phyloP scores from a whole-genome alignment of 2,329 filamentous ascomycete genomes.

The Fusarium austroafricanum region DNA sequence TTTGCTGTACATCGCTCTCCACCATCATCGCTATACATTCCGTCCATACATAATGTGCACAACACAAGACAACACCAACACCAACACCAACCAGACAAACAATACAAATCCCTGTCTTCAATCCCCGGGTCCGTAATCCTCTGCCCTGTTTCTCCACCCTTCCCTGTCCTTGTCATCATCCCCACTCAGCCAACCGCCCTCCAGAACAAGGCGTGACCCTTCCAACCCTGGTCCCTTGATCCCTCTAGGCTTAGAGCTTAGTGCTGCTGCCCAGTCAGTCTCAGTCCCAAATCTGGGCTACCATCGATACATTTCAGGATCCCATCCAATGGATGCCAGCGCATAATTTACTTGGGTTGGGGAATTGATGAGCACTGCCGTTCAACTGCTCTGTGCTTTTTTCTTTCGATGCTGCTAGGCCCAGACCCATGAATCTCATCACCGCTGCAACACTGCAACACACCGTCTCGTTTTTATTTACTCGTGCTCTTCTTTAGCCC shows the following conservation, averaged over 20 bases:
- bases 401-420: constrained; percentile 5
- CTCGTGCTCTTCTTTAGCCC: constrained; percentile 24
- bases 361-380: constrained; percentile 35
- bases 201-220: constrained; percentile 38
- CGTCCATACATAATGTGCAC: constrained; percentile 18
- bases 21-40: constrained; percentile 2
- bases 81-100: too few species aligned
- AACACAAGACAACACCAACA: neutral
- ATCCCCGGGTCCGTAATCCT: constrained; percentile 26
- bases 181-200: constrained; percentile 36
- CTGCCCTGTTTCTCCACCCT: constrained; percentile 39
- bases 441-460: constrained; percentile 41
- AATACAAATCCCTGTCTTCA: constrained; percentile 23
- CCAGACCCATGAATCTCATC: constrained; percentile 19
- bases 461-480: constrained; percentile 40
- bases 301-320: constrained; percentile 9
- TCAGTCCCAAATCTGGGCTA: neutral
- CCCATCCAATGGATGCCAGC: constrained; percentile 36
- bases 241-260: constrained; percentile 6
- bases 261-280: neutral
- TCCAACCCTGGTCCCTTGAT: constrained; percentile 23
- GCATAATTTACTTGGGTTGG: constrained; percentile 33
- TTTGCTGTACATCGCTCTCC: constrained; percentile 14
- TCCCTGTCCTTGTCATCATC: constrained; percentile 31
- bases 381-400: constrained; percentile 39